A percentile compares a stretch with the other conserved stretches of the same genome.
Conservation (phyloP, 1,139 yeast species). For the Suhomyces yuchorum region DNA sequence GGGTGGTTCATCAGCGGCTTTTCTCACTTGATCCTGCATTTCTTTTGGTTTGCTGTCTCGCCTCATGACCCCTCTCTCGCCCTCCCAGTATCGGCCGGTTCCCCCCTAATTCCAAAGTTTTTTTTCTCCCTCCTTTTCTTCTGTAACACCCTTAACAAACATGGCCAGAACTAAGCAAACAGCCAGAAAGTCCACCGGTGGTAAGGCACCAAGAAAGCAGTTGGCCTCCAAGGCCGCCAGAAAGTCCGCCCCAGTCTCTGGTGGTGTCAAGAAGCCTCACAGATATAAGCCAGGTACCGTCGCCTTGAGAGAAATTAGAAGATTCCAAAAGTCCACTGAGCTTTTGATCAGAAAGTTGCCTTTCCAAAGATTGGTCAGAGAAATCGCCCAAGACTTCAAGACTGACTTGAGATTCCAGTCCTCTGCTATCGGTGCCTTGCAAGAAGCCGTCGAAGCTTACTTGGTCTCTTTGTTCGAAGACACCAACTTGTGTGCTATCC, state of each 20-base stretch:
- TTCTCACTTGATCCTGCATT: conserved; percentile 8
- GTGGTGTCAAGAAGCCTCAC: conserved; percentile 57
- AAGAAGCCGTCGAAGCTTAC: conserved; percentile 57
- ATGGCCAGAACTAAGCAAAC: conserved; percentile 58
- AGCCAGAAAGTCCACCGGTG: conserved; percentile 57
- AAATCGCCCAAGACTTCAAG: conserved; percentile 53
- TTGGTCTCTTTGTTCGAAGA: conserved; percentile 54
- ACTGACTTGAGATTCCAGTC: conserved; percentile 55
- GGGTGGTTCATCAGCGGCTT: conserved; percentile 4
- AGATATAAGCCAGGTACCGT: conserved; percentile 60
- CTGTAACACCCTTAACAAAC: conserved; percentile 4
- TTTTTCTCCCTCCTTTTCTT: conserved; percentile 12
- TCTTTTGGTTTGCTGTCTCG: conserved; percentile 10
- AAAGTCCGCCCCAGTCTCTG: conserved; percentile 54
- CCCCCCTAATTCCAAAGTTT: conserved; percentile 13
- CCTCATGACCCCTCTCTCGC: conserved; percentile 10
- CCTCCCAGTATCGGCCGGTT: conserved; percentile 1
- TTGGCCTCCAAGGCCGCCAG: conserved; percentile 57
- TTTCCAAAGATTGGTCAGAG: conserved; percentile 52
- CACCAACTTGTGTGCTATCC: conserved; percentile 56
- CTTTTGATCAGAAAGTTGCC: conserved; percentile 55
- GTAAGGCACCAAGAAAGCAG: conserved; percentile 58
- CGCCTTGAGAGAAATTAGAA: conserved; percentile 57
- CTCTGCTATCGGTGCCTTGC: conserved; percentile 55
- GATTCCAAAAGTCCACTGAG: conserved; percentile 55